Base-by-base conservation (phyloP, 768 basidiomycete species). In the Agrocybe pediades region DNA sequence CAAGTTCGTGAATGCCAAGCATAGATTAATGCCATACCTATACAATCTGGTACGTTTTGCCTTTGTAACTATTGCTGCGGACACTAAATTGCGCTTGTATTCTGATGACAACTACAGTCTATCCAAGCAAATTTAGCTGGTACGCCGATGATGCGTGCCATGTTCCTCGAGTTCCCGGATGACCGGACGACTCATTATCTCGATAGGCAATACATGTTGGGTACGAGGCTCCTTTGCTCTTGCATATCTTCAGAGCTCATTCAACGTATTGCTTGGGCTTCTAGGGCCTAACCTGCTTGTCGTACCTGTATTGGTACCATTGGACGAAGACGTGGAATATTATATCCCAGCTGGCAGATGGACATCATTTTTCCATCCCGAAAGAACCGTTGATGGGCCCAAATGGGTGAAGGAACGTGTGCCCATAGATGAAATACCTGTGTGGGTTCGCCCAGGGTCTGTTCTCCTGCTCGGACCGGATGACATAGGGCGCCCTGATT, bases 11-110 rank as follows among this genome's bases (percentile, higher is more conserved):
- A 78, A 84, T 50, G 74, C 77, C 9, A 90, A 88, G 64, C 80
- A 88, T 68, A 71, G 86, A 30, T 70, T 91, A 46, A 89, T 89
- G 87, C 89, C 88, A 0, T 89, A 90, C 65, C 66, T 91, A 13
- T 85, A 85, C 55, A 68, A 77, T 43, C 68, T 83, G 53, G 83
- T 84, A 57, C 53, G 76, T 65, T 27, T 40, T 45, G 24, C 26
- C 21, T 27, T 24, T 57, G 42, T 43, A 19, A 15, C 27, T 43
- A n/a, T 19, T 58, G 57, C 47, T 58, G 58, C 43, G 59, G 53
- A 52, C 17, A 25, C 29, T 27, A 46, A 33, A 21, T 41, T 13
- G 19, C 19, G 29, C 39, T 49, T 54, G 20, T 21, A 19, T 21
- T 41, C 21, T n/a, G n/a, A 13, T n/a, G 33, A 36, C 13, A 36